phyloP scores from a whole-genome alignment of 306 rosid genomes.

The Arachis stenosperma region DNA sequence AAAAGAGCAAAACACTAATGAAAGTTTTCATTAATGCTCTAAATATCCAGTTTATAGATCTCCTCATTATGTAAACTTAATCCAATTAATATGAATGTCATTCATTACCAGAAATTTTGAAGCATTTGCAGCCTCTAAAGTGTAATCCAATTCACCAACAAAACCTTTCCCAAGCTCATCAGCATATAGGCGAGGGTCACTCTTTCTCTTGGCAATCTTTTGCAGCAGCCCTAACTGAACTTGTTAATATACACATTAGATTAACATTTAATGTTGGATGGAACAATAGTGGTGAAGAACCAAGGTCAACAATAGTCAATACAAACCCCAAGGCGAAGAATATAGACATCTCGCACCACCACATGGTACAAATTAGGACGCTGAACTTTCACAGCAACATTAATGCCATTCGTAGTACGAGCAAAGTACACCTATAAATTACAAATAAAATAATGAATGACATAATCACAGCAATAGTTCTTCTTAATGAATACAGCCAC shows the following conservation, averaged over 20 bases:
- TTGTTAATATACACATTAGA: slow-evolving; percentile 33
- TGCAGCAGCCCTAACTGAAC: slow-evolving; percentile 83
- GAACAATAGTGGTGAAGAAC: slow-evolving; percentile 8
- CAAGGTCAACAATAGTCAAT: slow-evolving; percentile 26
- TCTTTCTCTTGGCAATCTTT: slow-evolving; percentile 87
- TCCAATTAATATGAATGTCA: slow-evolving; percentile 30
- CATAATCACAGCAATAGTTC: slow-evolving; percentile 15
- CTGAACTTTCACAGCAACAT: slow-evolving; percentile 92
- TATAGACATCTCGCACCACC: slow-evolving; percentile 92
- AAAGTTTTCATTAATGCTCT: slow-evolving; percentile 14
- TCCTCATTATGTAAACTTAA: slow-evolving; percentile 30
- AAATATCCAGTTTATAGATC: slow-evolving; percentile 18
- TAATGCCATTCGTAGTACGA: slow-evolving; percentile 66
- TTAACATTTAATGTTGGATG: slow-evolving; percentile 32
- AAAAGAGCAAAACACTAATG: not conserved
- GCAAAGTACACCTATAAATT: slow-evolving; percentile 75
- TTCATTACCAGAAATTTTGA: slow-evolving; percentile 74
- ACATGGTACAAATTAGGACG: slow-evolving; percentile 90
- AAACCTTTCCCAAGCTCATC: slow-evolving; percentile 97
- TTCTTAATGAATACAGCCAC: slow-evolving; percentile 23
- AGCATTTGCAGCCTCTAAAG: slow-evolving; percentile 90
- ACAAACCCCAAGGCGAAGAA: slow-evolving; percentile 97
- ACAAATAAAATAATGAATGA: slow-evolving; percentile 36
- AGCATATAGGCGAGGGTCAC: slow-evolving; percentile 88
- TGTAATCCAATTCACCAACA: slow-evolving; percentile 86